Evolutionary conservation across 345 rosid genomes (phyloP).

Genomic region (Iberis pinnata): DNA sequence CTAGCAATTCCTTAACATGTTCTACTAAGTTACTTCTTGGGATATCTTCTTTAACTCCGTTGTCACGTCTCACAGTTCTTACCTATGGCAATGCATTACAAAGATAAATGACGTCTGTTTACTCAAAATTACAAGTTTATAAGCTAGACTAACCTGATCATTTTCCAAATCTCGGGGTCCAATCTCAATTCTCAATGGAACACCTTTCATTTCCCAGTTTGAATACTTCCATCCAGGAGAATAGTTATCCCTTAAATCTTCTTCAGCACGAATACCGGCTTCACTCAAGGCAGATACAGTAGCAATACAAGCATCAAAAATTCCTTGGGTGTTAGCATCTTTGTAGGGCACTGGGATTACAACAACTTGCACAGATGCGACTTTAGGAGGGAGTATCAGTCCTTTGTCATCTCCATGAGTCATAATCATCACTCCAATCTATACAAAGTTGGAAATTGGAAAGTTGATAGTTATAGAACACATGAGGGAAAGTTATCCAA

Average conservation of each 20-base stretch:
- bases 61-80: conserved; percentile 84
- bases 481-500: neutral
- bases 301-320: conserved; percentile 71
- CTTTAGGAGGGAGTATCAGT: conserved; percentile 70
- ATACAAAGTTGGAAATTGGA: conserved; percentile 15
- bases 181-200: conserved; percentile 91
- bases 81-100: conserved; percentile 41
- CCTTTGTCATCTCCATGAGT: conserved; percentile 80
- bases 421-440: conserved; percentile 99
- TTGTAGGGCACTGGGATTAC: conserved; percentile 91
- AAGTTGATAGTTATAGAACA: neutral
- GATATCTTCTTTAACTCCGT: conserved; percentile 56
- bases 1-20: conserved; percentile 48
- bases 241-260: conserved; percentile 79
- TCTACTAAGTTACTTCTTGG: conserved; percentile 52
- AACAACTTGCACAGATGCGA: conserved; percentile 77
- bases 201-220: conserved; percentile 97
- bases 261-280: conserved; percentile 75
- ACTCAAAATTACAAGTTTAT: conserved; percentile 2
- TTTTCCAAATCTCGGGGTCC: conserved; percentile 87
- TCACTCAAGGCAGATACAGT: conserved; percentile 53
- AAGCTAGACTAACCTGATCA: conserved; percentile 47
- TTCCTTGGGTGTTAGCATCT: conserved; percentile 78
- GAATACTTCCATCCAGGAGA: conserved; percentile 99
- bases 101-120: conserved; percentile 1